These are phyloP conservation scores for Wickerhamiella infanticola DNA, from an alignment of 1,139 yeast species.

Conservation along the genomic window DNA sequence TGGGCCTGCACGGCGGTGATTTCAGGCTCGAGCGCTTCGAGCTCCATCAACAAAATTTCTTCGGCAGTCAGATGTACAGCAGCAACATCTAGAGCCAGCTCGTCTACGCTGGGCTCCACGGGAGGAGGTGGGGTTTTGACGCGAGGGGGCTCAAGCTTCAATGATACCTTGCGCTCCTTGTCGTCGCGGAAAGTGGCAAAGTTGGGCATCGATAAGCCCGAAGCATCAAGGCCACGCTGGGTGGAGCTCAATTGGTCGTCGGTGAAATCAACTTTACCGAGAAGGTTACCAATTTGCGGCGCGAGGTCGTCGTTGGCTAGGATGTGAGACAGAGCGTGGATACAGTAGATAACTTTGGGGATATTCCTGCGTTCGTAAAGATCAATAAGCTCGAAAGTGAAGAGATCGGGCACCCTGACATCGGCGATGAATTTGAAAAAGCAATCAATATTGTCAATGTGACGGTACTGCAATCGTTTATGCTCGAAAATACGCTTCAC, in stretches of 20 bases:
- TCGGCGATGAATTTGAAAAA: constrained; percentile 60
- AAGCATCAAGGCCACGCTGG: constrained; percentile 44
- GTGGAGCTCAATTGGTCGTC: constrained; percentile 56
- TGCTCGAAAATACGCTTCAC: constrained; percentile 41
- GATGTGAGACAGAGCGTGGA: constrained; percentile 75
- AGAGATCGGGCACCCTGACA: constrained; percentile 66
- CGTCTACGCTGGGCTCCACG: not conserved
- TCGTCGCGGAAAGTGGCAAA: constrained; percentile 20
- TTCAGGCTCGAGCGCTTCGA: constrained; percentile 19
- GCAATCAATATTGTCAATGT: constrained; percentile 81
- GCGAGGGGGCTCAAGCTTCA: not conserved
- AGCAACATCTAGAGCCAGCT: not conserved
- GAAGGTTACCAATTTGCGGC: constrained; percentile 46
- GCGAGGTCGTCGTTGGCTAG: constrained; percentile 39
- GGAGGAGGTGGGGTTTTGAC: not conserved
- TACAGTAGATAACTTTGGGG: constrained; percentile 86
- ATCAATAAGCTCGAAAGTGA: constrained; percentile 82
- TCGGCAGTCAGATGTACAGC: not conserved
- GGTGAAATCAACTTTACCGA: constrained; percentile 46
- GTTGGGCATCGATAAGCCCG: constrained; percentile 30
- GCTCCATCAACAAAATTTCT: constrained; percentile 14
- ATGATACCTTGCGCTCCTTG: not conserved
- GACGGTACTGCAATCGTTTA: constrained; percentile 67
- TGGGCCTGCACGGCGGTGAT: constrained; percentile 21
- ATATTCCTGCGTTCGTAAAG: constrained; percentile 82